Base-by-base conservation (phyloP, 73 alveolate species). In the Tetrahymena elliotti region DNA sequence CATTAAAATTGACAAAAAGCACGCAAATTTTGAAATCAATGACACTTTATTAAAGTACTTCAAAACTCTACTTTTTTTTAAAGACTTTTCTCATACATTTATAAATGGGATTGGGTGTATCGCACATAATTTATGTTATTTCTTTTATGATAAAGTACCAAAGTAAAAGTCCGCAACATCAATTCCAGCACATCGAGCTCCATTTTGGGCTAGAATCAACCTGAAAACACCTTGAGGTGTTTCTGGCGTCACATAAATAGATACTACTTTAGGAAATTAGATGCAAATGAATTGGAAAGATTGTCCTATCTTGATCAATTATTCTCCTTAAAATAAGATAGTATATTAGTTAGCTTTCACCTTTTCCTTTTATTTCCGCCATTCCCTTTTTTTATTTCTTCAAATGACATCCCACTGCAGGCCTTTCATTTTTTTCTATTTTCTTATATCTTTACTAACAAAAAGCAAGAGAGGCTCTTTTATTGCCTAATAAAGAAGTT, bases 151-250 rank as follows among this genome's bases (percentile, higher is more conserved):
- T 68, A 68, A 68, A 68, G 88, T 68, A 68, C 88, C 88, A 68
- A 68, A 68, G 88, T 68, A 31, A 68, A 68, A 31, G 88, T 68
- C 36, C 88, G 88, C 88, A 68, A 68, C 88, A 68, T 68, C 88
- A 68, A 68, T 68, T 68, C 88, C 34, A 68, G 88, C 88, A 68
- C 88, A 68, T 68, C 88, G n/a, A 68, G 88, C 88, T 68, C 88
- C 88, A 68, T 68, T 27, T 68, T 68, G 36, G 88, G 88, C 88
- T 68, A 68, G 88, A 68, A 68, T 68, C 38, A 68, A 68, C 88
- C 88, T 68, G 88, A 68, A 68, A 68, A 68, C 6, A 68, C 88
- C 16, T 68, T 68, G 88, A 68, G 88, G 88, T 68, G 88, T 68
- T 68, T 68, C 88, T 68, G 88, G 88, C 88, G 88, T 68, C 88